phyloP scores from a whole-genome alignment of 805 yeast genomes.

The Novakomyces olei region DNA sequence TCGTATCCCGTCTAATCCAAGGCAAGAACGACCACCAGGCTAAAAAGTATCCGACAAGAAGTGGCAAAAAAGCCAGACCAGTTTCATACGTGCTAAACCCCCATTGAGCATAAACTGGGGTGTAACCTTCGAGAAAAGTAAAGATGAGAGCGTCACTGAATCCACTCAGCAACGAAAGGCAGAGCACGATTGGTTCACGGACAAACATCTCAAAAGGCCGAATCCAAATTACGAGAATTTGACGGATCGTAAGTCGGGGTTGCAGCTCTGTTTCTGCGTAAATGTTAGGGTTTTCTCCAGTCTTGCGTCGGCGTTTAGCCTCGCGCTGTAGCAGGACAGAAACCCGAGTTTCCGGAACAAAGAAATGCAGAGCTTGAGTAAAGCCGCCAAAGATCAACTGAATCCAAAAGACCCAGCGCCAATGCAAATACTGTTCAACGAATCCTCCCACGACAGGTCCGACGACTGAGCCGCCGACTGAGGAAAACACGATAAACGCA shows the following conservation, averaged over 20 bases:
- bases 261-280: conserved; percentile 18
- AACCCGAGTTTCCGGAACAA: conserved; percentile 19
- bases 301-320: conserved; percentile 18
- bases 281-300: conserved; percentile 18
- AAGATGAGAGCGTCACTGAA: conserved; percentile 23
- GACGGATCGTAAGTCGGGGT: conserved; percentile 12
- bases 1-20: conserved; percentile 17
- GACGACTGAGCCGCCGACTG: conserved; percentile 29
- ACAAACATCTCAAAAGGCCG: conserved; percentile 22
- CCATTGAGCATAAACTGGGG: conserved; percentile 19
- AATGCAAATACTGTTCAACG: conserved; percentile 33
- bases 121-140: conserved; percentile 20
- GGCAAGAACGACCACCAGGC: conserved; percentile 19
- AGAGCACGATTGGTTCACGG: conserved; percentile 21
- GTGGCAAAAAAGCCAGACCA: conserved; percentile 18
- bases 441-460: conserved; percentile 34
- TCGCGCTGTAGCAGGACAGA: conserved; percentile 18
- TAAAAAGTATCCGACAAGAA: conserved; percentile 18
- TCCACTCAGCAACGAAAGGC: conserved; percentile 20
- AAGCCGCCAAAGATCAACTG: conserved; percentile 19
- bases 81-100: conserved; percentile 15
- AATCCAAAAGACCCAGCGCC: conserved; percentile 33
- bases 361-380: conserved; percentile 17
- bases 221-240: conserved; percentile 16
- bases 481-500: conserved; percentile 29